Evolutionary conservation across 805 yeast species (phyloP).

Genomic region (Saccharomycopsis babjevae): DNA sequence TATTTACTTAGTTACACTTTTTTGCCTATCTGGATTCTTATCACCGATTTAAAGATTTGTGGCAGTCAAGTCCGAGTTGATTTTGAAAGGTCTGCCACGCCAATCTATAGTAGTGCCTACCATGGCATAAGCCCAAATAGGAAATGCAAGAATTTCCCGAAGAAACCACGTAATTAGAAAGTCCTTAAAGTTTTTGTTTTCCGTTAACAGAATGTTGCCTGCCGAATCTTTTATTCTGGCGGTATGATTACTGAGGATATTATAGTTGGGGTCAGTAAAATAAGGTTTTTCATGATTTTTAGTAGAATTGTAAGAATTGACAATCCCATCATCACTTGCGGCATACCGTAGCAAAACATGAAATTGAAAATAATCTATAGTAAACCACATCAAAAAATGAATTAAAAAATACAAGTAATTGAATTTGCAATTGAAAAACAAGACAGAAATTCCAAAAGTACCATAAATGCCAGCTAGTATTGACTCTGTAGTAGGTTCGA

Average conservation of each 20-base stretch:
- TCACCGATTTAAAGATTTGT: neutral
- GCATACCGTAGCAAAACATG: conserved; percentile 30
- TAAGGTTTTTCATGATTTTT: conserved; percentile 5
- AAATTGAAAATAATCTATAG: conserved; percentile 53
- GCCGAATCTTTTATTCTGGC: neutral
- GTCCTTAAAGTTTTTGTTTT: conserved; percentile 7
- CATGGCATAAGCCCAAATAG: conserved; percentile 78
- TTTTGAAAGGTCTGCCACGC: conserved; percentile 69
- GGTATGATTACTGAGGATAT: conserved; percentile 4
- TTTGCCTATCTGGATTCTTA: no score
- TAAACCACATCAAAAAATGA: conserved; percentile 56
- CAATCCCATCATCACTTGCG: conserved; percentile 12
- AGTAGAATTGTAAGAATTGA: neutral
- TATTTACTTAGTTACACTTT: no score
- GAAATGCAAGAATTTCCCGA: conserved; percentile 68
- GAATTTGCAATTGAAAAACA: conserved; percentile 31
- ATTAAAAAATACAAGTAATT: conserved; percentile 31
- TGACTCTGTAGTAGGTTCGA: conserved; percentile 83
- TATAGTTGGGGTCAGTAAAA: conserved; percentile 15
- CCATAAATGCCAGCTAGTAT: conserved; percentile 60
- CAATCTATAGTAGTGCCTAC: conserved; percentile 65
- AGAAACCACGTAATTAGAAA: conserved; percentile 43
- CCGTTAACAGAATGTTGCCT: neutral
- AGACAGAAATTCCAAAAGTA: conserved; percentile 41
- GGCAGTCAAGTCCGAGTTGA: conserved; percentile 66